Evolutionary conservation across 2,329 filamentous ascomycete genomes (phyloP), one percentile per base, ranked within the genome.

Genomic region (Penicillium sp.): DNA sequence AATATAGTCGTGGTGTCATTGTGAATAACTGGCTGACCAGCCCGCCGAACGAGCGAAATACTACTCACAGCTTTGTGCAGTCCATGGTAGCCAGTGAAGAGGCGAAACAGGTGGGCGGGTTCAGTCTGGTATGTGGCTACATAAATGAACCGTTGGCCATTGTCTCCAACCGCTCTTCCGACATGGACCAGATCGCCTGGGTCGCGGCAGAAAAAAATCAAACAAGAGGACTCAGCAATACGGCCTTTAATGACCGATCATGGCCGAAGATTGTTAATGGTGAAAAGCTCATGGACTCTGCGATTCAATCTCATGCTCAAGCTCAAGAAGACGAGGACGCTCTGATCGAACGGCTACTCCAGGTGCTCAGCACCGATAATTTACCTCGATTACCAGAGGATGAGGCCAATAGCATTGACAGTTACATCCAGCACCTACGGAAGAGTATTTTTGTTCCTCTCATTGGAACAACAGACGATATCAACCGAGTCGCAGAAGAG

Each of bases 191-290:
- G 14, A 75, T 86, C 9, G 73, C 77, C 5, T 83, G 81, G 72
- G 78, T 88, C 22, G 79, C 79, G 1, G 71, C 70, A 1, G 68
- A 74, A 11, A 71, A 73, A 16, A 77, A 78, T 3, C 79, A 86
- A 63, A 86, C 82, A 0, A 77, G 82, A 27, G 85, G 82, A 0
- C 73, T 88, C 22, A 87, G 85, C 70, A 88, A 88, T 64, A 83
- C 84, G 2, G 78, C 79, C 2, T 86, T 84, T 63, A 81, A 80
- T 43, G 84, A 88, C 61, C 75, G 77, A 21, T 79, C 79, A 2
- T 88, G 86, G 85, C 83, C 82, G 0, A 88, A 88, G 70, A 83
- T 88, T 11, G 68, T 81, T 2, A 73, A 82, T 41, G 85, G 85
- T 24, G 84, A 88, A 68, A 70, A 74, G 47, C 71, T 84, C 52